Conservation (phyloP, 768 basidiomycete genomes). For the Podaxis sp. region DNA sequence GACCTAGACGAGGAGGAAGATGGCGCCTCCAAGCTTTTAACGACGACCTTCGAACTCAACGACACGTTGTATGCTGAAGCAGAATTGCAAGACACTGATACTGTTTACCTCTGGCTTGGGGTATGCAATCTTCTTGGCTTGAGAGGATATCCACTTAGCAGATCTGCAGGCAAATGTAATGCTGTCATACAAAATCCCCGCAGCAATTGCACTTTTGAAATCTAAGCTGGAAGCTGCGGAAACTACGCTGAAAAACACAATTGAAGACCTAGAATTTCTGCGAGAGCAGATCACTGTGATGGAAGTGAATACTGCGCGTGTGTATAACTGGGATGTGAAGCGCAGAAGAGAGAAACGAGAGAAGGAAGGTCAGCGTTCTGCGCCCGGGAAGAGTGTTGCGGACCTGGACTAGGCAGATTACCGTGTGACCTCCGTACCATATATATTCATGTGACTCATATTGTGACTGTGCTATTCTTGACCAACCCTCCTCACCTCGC, state of each 20-base stretch:
- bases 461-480: not conserved
- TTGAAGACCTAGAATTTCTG: slow-evolving; percentile 89
- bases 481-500: not conserved
- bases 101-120: slow-evolving; percentile 94
- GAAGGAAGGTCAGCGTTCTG: not conserved
- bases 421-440: not conserved
- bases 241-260: slow-evolving; percentile 55
- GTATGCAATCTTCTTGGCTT: slow-evolving; percentile 42
- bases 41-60: slow-evolving; percentile 90
- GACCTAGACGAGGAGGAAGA: slow-evolving; percentile 57
- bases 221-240: slow-evolving; percentile 75
- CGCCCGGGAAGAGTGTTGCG: not conserved
- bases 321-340: slow-evolving; percentile 97
- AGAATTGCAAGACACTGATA: slow-evolving; percentile 79
- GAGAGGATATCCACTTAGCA: not conserved
- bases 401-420: slow-evolving; percentile 2
- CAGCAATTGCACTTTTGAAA: slow-evolving; percentile 68
- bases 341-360: slow-evolving; percentile 57
- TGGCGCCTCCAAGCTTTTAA: slow-evolving; percentile 50
- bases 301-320: slow-evolving; percentile 92
- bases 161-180: slow-evolving; percentile 85
- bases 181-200: slow-evolving; percentile 86
- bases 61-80: slow-evolving; percentile 95
- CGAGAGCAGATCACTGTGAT: slow-evolving; percentile 94
- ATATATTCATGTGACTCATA: not conserved